These are phyloP conservation scores for Microcos paniculata DNA, from an alignment of 345 rosid genomes.

Conservation along the genomic window DNA sequence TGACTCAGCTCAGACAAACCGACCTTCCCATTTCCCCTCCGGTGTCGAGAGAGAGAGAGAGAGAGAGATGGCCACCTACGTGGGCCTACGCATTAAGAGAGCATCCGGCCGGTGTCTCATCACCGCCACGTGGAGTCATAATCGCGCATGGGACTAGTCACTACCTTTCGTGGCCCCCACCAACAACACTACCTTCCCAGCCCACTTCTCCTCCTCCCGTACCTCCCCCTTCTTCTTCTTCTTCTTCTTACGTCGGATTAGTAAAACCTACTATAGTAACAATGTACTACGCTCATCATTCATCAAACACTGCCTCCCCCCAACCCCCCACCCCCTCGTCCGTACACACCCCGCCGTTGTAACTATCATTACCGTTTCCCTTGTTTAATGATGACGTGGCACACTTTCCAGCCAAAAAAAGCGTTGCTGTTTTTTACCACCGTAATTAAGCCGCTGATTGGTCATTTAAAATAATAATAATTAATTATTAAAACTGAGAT, in stretches of 20 bases:
- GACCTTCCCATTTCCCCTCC: conserved; percentile 3
- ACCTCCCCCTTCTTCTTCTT: too few relatives aligned
- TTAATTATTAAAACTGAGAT: neutral
- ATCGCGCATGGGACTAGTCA: conserved; percentile 47
- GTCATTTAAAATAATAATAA: neutral
- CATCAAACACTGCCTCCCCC: too few relatives aligned
- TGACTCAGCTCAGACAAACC: conserved; percentile 30
- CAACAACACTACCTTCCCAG: conserved; percentile 7
- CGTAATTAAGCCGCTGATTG: too few relatives aligned
- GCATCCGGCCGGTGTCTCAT: neutral
- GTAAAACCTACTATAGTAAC: too few relatives aligned
- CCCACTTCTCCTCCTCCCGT: conserved; percentile 8
- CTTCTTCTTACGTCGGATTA: too few relatives aligned
- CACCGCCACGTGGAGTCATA: conserved; percentile 45
- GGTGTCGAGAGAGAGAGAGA: neutral
- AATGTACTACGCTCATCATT: too few relatives aligned
- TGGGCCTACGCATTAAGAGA: conserved; percentile 15
- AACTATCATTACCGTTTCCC: neutral
- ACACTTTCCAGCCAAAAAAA: neutral
- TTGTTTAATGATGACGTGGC: neutral
- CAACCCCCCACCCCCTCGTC: conserved; percentile 5
- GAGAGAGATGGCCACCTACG: conserved; percentile 28
- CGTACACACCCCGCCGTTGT: neutral
- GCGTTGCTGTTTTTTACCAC: too few relatives aligned
- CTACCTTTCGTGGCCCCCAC: conserved; percentile 25